phyloP scores from a whole-genome alignment of 371 early-diverging fungal genomes.

The Syncephalastrum racemosum region DNA sequence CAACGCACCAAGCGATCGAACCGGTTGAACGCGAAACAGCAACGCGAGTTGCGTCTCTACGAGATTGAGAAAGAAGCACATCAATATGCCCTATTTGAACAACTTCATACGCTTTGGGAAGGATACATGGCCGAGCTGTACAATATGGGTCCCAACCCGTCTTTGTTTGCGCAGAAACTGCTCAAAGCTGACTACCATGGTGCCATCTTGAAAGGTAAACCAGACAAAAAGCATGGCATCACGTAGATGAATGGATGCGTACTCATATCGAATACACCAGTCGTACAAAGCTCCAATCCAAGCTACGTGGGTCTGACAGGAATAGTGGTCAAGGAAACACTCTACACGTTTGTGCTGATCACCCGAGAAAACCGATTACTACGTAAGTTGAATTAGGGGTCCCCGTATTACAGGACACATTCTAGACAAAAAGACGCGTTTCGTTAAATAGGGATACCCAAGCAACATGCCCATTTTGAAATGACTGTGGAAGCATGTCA shows the following conservation, averaged over 20 bases:
- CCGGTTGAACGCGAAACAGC: slow-evolving; percentile 60
- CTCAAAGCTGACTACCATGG: slow-evolving; percentile 89
- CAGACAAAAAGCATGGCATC: slow-evolving; percentile 4
- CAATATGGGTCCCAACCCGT: slow-evolving; percentile 29
- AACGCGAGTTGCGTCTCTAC: slow-evolving; percentile 58
- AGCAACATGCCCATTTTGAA: slow-evolving; percentile 72
- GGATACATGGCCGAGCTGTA: slow-evolving; percentile 75
- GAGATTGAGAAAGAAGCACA: slow-evolving; percentile 58
- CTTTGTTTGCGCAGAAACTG: slow-evolving; percentile 60
- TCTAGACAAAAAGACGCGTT: neutral
- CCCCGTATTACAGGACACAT: neutral
- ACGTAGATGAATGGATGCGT: slow-evolving; percentile 13
- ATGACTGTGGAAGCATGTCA: slow-evolving; percentile 42
- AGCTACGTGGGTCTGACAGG: slow-evolving; percentile 76
- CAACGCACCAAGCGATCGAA: slow-evolving; percentile 11
- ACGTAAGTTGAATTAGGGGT: slow-evolving; percentile 42
- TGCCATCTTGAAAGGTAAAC: slow-evolving; percentile 73
- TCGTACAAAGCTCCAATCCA: slow-evolving; percentile 80
- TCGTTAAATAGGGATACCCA: slow-evolving; percentile 67
- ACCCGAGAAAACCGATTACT: slow-evolving; percentile 64
- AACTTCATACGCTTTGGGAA: slow-evolving; percentile 80
- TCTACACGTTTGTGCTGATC: slow-evolving; percentile 81
- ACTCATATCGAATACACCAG: slow-evolving; percentile 27
- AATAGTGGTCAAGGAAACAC: slow-evolving; percentile 87
- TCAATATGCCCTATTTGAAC: slow-evolving; percentile 65